Evolutionary conservation across 2,329 filamentous ascomycete species (phyloP).

Genomic region (Penicillium palitans): DNA sequence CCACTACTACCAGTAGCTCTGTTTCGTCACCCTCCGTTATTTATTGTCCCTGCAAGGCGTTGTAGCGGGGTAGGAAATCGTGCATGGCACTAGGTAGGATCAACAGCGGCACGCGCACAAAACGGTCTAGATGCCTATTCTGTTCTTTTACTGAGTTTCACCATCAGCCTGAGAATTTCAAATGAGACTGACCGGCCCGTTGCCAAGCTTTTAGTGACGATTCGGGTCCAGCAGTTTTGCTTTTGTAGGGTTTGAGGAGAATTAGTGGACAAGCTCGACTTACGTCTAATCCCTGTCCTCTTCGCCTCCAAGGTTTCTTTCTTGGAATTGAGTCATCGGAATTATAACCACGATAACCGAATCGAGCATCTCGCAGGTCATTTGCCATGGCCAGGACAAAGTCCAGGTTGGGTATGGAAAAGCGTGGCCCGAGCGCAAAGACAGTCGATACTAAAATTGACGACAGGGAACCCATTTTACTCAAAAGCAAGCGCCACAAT

Average conservation of each 20-base stretch:
- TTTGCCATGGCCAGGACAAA: constrained; percentile 19
- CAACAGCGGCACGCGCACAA: constrained; percentile 8
- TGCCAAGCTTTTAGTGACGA: constrained; percentile 9
- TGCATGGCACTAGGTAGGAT: not conserved
- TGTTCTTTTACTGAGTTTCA: constrained; percentile 12
- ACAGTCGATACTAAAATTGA: constrained; percentile 98
- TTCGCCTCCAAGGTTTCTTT: constrained; percentile 12
- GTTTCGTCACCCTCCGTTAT: not conserved
- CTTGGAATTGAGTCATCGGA: constrained; percentile 13
- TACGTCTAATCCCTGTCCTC: constrained; percentile 20
- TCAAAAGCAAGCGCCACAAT: constrained; percentile 82
- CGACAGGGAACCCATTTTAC: constrained; percentile 96
- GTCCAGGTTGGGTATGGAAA: constrained; percentile 74
- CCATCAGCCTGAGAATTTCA: constrained; percentile 5
- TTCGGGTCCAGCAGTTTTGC: constrained; percentile 2
- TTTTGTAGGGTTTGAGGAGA: constrained; percentile 9
- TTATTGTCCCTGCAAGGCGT: not conserved
- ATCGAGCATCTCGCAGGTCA: constrained; percentile 16
- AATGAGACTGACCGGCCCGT: constrained; percentile 15
- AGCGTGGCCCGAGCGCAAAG: constrained; percentile 89
- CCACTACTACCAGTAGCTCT: not conserved
- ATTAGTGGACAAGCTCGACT: constrained; percentile 5
- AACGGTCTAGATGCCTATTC: constrained; percentile 19
- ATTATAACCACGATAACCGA: constrained; percentile 11
- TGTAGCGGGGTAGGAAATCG: constrained; percentile 16